These are phyloP conservation scores for Millerago galiae DNA, from an alignment of 805 yeast genomes.

Conservation along the genomic window DNA sequence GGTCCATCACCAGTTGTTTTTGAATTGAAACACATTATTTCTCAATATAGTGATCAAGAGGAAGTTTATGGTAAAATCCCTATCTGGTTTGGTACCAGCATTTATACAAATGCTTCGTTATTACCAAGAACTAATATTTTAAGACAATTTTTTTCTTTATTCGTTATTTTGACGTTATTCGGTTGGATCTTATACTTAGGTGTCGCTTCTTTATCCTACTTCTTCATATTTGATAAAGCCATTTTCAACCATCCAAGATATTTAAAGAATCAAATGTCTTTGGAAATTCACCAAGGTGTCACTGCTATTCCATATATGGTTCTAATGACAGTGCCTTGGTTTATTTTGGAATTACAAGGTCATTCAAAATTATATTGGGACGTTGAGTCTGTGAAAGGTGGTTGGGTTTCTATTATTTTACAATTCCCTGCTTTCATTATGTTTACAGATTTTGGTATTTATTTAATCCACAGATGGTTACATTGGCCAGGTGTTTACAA, in stretches of 20 bases:
- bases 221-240: slow-evolving; percentile 75
- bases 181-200: slow-evolving; percentile 79
- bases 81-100: slow-evolving; percentile 47
- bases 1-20: slow-evolving; percentile 10
- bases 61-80: slow-evolving; percentile 62
- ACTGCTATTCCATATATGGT: slow-evolving; percentile 90
- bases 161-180: slow-evolving; percentile 65
- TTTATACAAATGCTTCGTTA: slow-evolving; percentile 56
- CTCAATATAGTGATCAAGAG: slow-evolving; percentile 19
- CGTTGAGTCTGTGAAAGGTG: slow-evolving; percentile 56
- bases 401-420: slow-evolving; percentile 53
- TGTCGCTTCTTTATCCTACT: slow-evolving; percentile 73
- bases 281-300: slow-evolving; percentile 75
- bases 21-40: slow-evolving; percentile 12
- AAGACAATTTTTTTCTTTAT: slow-evolving; percentile 66
- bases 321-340: slow-evolving; percentile 82
- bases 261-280: slow-evolving; percentile 83
- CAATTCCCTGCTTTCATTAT: slow-evolving; percentile 78
- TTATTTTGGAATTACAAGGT: slow-evolving; percentile 76
- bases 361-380: slow-evolving; percentile 71
- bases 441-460: slow-evolving; percentile 92
- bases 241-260: slow-evolving; percentile 95
- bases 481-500: slow-evolving; percentile 92
- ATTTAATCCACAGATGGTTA: slow-evolving; percentile 84
- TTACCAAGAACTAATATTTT: slow-evolving; percentile 65